These are phyloP conservation scores for Suhomyces bolitotheri DNA, from an alignment of 1,139 yeast genomes.

Conservation along the genomic window DNA sequence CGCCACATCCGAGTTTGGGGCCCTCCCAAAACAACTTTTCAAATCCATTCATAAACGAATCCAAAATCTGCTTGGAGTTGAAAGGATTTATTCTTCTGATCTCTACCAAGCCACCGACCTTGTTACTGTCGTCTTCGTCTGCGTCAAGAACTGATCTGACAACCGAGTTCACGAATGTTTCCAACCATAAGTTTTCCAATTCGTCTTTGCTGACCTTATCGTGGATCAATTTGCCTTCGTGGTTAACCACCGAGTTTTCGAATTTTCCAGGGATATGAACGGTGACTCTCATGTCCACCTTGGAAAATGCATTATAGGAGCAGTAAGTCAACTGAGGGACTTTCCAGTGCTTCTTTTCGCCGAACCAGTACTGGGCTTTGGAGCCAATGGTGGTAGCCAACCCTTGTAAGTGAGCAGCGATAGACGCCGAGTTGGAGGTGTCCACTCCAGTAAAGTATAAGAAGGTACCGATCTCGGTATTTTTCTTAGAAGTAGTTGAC, in stretches of 20 bases:
- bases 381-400: constrained; percentile 69
- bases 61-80: constrained; percentile 45
- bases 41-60: constrained; percentile 58
- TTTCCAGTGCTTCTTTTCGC: constrained; percentile 71
- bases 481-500: constrained; percentile 41
- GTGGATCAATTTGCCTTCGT: constrained; percentile 45
- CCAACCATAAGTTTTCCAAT: constrained; percentile 54
- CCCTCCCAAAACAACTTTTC: constrained; percentile 70
- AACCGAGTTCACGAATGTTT: constrained; percentile 65
- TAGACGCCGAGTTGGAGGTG: constrained; percentile 56
- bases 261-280: constrained; percentile 52
- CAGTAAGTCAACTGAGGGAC: constrained; percentile 64
- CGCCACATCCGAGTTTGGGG: constrained; percentile 60
- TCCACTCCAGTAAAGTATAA: constrained; percentile 59
- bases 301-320: constrained; percentile 50
- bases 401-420: constrained; percentile 74
- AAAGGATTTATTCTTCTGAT: constrained; percentile 59
- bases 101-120: constrained; percentile 54
- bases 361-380: constrained; percentile 58
- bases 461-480: constrained; percentile 51
- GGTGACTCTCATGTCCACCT: constrained; percentile 30
- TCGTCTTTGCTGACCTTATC: constrained; percentile 40
- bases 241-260: constrained; percentile 47
- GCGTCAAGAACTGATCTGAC: constrained; percentile 70
- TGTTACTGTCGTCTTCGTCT: constrained; percentile 61